Conservation (phyloP, 139 green algal species). For the Microglena sp. region DNA sequence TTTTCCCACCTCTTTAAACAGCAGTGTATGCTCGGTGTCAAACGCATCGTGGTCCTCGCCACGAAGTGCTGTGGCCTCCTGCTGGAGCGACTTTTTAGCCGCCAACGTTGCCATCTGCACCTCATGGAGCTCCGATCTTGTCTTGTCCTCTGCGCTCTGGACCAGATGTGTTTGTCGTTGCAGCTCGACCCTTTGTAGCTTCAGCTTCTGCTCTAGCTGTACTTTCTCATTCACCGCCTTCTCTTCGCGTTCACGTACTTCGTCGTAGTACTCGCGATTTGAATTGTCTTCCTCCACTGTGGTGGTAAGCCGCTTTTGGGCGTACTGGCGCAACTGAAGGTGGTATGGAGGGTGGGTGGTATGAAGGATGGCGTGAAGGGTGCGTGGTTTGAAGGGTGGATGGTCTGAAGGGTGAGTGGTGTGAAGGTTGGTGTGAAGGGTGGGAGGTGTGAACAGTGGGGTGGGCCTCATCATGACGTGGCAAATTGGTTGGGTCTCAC, state of each 20-base stretch:
- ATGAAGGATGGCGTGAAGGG: not conserved
- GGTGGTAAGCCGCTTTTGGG: conserved; percentile 35
- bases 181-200: conserved; percentile 40
- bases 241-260: conserved; percentile 35
- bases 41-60: conserved; percentile 5
- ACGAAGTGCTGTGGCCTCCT: not conserved
- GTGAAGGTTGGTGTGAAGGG: not conserved
- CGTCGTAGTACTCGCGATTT: conserved; percentile 41
- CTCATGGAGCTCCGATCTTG: conserved; percentile 21
- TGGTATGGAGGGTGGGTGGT: not conserved
- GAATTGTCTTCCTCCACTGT: conserved; percentile 39
- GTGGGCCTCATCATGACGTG: not conserved
- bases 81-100: not conserved
- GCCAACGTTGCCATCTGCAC: conserved; percentile 8
- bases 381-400: not conserved
- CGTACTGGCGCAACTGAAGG: conserved; percentile 21
- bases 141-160: conserved; percentile 22
- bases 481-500: not conserved
- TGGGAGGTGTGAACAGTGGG: not conserved
- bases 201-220: conserved; percentile 45
- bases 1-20: conserved; percentile 19
- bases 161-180: conserved; percentile 15
- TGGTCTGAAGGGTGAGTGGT: not conserved
- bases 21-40: not conserved
- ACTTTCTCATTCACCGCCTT: conserved; percentile 30